Conservation (phyloP, 1,284 basidiomycete species). For the Cystobasidiaceae sp. region DNA sequence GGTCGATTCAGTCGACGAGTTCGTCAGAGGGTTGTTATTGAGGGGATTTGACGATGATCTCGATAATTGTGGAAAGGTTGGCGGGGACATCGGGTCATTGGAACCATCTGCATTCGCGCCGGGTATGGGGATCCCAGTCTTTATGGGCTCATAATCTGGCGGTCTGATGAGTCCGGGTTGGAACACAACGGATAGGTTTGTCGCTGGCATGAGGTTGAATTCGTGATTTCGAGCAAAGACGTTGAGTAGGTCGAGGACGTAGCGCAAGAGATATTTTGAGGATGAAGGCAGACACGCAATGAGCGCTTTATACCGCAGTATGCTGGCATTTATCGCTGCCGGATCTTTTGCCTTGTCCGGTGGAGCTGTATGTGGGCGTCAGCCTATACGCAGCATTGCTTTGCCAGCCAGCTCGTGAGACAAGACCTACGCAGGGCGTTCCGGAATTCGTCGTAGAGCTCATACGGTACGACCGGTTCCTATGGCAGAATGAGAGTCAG, state of each 20-base stretch:
- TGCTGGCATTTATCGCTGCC: conserved; percentile 47
- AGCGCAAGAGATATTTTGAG: conserved; percentile 90
- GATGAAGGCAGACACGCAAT: conserved; percentile 78
- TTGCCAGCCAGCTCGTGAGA: background rate
- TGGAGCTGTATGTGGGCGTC: conserved; percentile 32
- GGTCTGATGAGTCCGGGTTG: conserved; percentile 83
- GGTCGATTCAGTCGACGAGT: background rate
- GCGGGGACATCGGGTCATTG: conserved; percentile 25
- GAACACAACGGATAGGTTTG: conserved; percentile 91
- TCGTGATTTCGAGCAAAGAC: conserved; percentile 87
- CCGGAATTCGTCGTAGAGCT: conserved; percentile 83
- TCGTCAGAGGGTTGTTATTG: background rate
- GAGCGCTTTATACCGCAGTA: conserved; percentile 72
- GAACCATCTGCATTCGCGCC: background rate
- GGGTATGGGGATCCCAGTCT: background rate
- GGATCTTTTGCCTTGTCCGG: conserved; percentile 18
- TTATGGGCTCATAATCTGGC: conserved; percentile 50
- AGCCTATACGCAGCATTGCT: conserved; percentile 12
- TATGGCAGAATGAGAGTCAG: conserved; percentile 42
- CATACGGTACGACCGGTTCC: conserved; percentile 84
- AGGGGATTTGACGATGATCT: conserved; percentile 30
- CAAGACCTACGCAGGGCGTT: conserved; percentile 61
- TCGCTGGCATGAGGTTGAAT: conserved; percentile 91
- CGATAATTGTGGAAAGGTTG: conserved; percentile 38
- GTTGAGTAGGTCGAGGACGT: conserved; percentile 89